phyloP scores from a whole-genome alignment of 495 filamentous ascomycete species.

The Penicillium soppii region DNA sequence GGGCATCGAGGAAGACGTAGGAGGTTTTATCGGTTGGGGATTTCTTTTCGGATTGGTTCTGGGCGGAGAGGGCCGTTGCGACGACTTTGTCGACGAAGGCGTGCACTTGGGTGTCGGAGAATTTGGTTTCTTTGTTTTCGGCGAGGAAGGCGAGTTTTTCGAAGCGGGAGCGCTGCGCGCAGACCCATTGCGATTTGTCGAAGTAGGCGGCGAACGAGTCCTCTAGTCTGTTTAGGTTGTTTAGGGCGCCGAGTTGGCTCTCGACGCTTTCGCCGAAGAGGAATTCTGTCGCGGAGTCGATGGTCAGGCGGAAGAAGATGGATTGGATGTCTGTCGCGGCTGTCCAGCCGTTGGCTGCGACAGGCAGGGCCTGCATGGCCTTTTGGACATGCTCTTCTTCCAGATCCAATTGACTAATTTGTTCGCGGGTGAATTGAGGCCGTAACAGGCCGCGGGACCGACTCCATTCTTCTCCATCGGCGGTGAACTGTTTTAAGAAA shows the following conservation, averaged over 20 bases:
- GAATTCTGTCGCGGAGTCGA: slow-evolving; percentile 68
- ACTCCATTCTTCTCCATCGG: slow-evolving; percentile 50
- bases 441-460: slow-evolving; percentile 55
- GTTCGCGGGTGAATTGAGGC: slow-evolving; percentile 53
- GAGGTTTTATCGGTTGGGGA: slow-evolving; percentile 9
- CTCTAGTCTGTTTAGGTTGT: slow-evolving; percentile 22
- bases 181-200: slow-evolving; percentile 36
- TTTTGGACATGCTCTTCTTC: slow-evolving; percentile 52
- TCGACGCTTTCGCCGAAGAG: slow-evolving; percentile 61
- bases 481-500: slow-evolving; percentile 42
- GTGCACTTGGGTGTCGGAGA: slow-evolving; percentile 47
- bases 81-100: slow-evolving; percentile 50
- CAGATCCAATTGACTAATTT: slow-evolving; percentile 51
- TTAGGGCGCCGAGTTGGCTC: slow-evolving; percentile 33
- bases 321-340: slow-evolving; percentile 52
- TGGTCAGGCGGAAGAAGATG: slow-evolving; percentile 63
- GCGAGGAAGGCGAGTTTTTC: slow-evolving; percentile 53
- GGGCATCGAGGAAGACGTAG: slow-evolving; percentile 44
- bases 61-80: slow-evolving; percentile 26
- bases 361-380: slow-evolving; percentile 36
- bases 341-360: slow-evolving; percentile 45
- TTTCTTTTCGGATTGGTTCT: slow-evolving; percentile 4
- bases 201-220: slow-evolving; percentile 44
- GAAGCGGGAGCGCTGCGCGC: slow-evolving; percentile 41
- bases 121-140: slow-evolving; percentile 46